Evolutionary conservation across 2,329 filamentous ascomycete species (phyloP), one percentile per base, ranked within the genome.

Genomic region (Clonostachys rhizophaga): DNA sequence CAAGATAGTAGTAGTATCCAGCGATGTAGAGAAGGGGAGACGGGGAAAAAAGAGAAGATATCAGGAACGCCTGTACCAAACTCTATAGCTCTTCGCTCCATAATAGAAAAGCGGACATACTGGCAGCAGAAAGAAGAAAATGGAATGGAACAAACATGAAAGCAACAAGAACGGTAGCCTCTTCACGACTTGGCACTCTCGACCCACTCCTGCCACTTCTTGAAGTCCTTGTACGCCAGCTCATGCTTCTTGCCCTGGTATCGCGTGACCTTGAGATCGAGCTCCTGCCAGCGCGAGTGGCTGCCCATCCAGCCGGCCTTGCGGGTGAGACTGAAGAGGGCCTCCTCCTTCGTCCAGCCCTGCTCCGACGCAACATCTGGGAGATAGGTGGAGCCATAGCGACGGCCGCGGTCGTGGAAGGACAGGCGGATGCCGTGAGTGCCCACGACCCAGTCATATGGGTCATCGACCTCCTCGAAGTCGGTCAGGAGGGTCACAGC

Each of bases 271-370:
- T 83, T 83, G 63, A 95, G 74, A 44, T 88, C 83, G 17, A 96
- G 83, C 50, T 89, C 84, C 54, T 78, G 78, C 92, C 91, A 97
- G 39, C 80, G 77, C 2, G 87, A 86, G 52, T 77, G 81, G 78
- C 84, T 89, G 1, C 90, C 91, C 49, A 78, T 78, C 91, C 91
- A 99, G 2, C 94, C 94, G 1, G 91, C 91, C 75, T 99, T 99
- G 50, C 89, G 79, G 86, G 96, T 94, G 61, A 97, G 70, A 66
- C 89, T 95, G 46, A 91, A 78, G 4, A 99, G 67, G 0, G 92
- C 89, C 75, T 97, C 89, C 63, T 97, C 91, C 67, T 94, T 91
- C 11, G 80, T 89, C 94, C 94, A 99, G 14, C 89, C 91, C 64
- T 97, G 94, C 72, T 99, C 94, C 2, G 79, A 72, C 10, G 92